Base-by-base conservation (phyloP, 306 rosid genomes). In the Gastrolobium bilobum region DNA sequence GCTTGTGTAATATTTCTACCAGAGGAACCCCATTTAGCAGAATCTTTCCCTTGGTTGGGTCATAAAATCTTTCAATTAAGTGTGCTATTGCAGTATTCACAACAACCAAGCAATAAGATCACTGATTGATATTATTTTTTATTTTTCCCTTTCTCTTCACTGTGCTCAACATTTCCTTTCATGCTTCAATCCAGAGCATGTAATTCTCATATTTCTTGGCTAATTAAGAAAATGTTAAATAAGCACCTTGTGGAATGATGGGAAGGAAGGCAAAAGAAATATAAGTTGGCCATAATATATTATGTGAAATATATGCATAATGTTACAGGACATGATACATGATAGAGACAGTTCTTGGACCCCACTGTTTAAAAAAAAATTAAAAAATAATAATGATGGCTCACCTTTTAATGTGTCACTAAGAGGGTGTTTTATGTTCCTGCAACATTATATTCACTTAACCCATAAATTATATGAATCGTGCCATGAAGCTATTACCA, bases 1-100 rank as follows among this genome's bases (percentile, higher is more conserved):
- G 84, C n/a, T 86, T 81, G 60, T 87, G 93, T 11, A 90, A 85
- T 81, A 90, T 85, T 85, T 90, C 91, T 13, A 79, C 84, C 30
- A 90, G 76, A 15, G 89, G 87, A 82, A 87, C 86, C 40, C 91
- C 90, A 77, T 90, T 90, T 31, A 90, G 65, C 74, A 83, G 54
- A 65, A 90, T 86, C 62, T 67, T 86, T 34, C 93, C 93, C 68
- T 85, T 81, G 68, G 68, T 64, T 8, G 93, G 93, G 79, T 90
- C 91, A 48, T 87, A 90, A 79, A 90, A 90, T 75, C 93, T 87
- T 79, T 90, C 91, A 30, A 90, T 90, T 52, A 90, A 83, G 83
- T 90, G 86, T 38, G 93, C 93, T 61, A 90, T 90, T 67, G 91
- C 87, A 11, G 93, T 90, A 91, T 90, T 88, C 87, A 81, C 46